A percentile compares a stretch with the other conserved stretches of the same genome.
Conservation (phyloP, 768 basidiomycete species). For the Steccherinum ochraceum region DNA sequence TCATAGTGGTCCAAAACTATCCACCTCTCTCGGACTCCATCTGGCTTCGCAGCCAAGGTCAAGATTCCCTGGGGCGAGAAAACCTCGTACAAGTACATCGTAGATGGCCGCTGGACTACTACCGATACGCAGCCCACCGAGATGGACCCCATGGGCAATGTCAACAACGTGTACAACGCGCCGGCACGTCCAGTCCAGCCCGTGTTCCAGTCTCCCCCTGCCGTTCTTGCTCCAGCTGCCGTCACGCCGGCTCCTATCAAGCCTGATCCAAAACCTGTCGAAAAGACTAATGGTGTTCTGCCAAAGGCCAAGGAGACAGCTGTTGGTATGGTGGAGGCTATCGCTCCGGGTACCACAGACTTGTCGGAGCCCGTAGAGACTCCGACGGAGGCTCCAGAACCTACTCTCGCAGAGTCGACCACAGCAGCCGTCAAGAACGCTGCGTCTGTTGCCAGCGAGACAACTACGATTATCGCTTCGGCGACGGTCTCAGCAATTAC, state of each 20-base stretch:
- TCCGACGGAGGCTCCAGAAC: conserved; percentile 1
- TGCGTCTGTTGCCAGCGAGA: not conserved
- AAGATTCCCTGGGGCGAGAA: conserved; percentile 57
- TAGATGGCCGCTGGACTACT: conserved; percentile 63
- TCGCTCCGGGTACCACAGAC: conserved; percentile 16
- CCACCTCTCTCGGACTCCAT: conserved; percentile 43
- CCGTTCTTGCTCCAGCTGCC: conserved; percentile 4
- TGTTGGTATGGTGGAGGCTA: conserved; percentile 17
- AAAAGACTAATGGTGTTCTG: conserved; percentile 10
- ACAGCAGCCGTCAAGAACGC: conserved; percentile 1
- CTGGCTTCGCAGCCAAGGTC: conserved; percentile 50
- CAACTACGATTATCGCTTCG: not conserved
- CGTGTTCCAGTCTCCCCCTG: not conserved
- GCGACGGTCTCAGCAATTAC: not conserved
- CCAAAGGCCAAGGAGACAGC: conserved; percentile 16
- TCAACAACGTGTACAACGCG: conserved; percentile 61
- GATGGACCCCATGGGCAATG: conserved; percentile 52
- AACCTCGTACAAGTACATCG: conserved; percentile 72
- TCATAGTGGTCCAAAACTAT: conserved; percentile 56
- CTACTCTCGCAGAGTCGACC: not conserved
- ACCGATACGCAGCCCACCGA: conserved; percentile 53
- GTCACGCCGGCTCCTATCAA: conserved; percentile 6
- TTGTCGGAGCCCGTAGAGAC: conserved; percentile 10
- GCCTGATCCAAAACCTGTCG: conserved; percentile 4
- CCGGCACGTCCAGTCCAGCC: conserved; percentile 38